phyloP scores from a whole-genome alignment of 1,284 basidiomycete genomes.

The Malassezia equina region DNA sequence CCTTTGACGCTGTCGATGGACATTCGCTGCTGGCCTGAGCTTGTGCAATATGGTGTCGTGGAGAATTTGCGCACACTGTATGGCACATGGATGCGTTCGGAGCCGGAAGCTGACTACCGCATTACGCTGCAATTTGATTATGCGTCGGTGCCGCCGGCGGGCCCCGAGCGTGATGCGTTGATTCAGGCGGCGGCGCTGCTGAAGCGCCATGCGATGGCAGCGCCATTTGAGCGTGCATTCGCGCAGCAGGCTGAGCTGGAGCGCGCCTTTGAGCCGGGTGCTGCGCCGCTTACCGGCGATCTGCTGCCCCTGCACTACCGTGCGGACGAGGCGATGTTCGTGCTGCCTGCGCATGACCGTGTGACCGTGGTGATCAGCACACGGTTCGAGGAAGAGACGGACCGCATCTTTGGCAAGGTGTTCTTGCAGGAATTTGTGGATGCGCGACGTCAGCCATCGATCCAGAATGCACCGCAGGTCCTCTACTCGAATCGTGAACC shows the following conservation, averaged over 20 bases:
- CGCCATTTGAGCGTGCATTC: constrained; percentile 87
- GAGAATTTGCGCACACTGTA: constrained; percentile 77
- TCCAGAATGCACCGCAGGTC: constrained; percentile 95
- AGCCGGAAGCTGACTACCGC: constrained; percentile 72
- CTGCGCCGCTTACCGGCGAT: constrained; percentile 51
- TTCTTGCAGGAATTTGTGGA: constrained; percentile 99
- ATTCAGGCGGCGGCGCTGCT: constrained; percentile 73
- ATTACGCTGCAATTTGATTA: constrained; percentile 78
- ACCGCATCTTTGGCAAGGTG: constrained; percentile 89
- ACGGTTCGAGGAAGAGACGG: constrained; percentile 92
- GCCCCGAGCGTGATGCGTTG: constrained; percentile 54
- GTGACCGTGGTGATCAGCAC: constrained; percentile 98
- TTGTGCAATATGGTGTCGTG: constrained; percentile 74
- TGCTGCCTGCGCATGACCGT: constrained; percentile 82
- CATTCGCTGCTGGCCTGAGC: constrained; percentile 86
- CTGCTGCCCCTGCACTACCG: constrained; percentile 80
- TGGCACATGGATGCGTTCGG: constrained; percentile 57
- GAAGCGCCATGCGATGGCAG: constrained; percentile 87
- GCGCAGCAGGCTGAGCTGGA: constrained; percentile 76
- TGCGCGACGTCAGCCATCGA: constrained; percentile 77
- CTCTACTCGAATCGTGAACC: constrained; percentile 92
- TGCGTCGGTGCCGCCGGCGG: constrained; percentile 66
- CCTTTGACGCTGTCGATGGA: constrained; percentile 81
- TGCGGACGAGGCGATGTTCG: constrained; percentile 87
- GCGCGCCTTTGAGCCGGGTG: constrained; percentile 50